A percentile compares a stretch with the other conserved stretches of the same genome.
Conservation (phyloP, 129 eudicot genomes). For the Dittrichia graveolens region DNA sequence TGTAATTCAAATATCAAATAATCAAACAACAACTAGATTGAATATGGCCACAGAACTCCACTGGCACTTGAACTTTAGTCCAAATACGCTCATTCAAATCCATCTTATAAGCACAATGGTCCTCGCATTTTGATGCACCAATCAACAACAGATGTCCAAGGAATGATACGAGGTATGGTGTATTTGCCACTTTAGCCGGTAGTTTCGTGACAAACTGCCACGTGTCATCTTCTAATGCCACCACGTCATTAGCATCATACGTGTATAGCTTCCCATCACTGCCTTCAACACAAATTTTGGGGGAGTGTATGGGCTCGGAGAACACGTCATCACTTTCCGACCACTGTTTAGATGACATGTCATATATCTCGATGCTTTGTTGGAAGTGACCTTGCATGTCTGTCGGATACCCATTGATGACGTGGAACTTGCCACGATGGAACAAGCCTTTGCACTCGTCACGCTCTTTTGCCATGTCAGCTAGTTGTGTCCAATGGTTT, state of each 20-base stretch:
- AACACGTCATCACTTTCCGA: slow-evolving; percentile 33
- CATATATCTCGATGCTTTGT: slow-evolving; percentile 44
- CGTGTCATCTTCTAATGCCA: slow-evolving; percentile 27
- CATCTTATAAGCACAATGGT: slow-evolving; percentile 36
- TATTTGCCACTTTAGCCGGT: slow-evolving; percentile 39
- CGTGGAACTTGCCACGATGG: slow-evolving; percentile 60
- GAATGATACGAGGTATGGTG: slow-evolving; percentile 44
- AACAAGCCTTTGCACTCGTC: slow-evolving; percentile 58
- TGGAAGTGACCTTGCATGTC: slow-evolving; percentile 53
- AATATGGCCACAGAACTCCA: slow-evolving; percentile 49
- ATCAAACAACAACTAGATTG: slow-evolving; percentile 52
- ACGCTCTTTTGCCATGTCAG: slow-evolving; percentile 64
- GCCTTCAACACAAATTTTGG: slow-evolving; percentile 31
- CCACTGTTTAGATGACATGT: slow-evolving; percentile 49
- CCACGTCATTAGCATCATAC: slow-evolving; percentile 27
- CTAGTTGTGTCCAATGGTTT: slow-evolving; percentile 47
- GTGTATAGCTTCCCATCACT: slow-evolving; percentile 38
- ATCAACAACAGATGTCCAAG: slow-evolving; percentile 52
- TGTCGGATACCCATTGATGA: slow-evolving; percentile 64
- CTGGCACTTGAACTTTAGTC: slow-evolving; percentile 43
- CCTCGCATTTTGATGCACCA: slow-evolving; percentile 44
- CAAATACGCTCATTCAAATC: slow-evolving; percentile 50
- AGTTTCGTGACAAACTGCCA: slow-evolving; percentile 48
- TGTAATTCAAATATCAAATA: slow-evolving; percentile 17
- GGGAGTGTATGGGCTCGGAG: not conserved